Base-by-base conservation (phyloP, 2,329 filamentous ascomycete species). In the Colletotrichum sp. region DNA sequence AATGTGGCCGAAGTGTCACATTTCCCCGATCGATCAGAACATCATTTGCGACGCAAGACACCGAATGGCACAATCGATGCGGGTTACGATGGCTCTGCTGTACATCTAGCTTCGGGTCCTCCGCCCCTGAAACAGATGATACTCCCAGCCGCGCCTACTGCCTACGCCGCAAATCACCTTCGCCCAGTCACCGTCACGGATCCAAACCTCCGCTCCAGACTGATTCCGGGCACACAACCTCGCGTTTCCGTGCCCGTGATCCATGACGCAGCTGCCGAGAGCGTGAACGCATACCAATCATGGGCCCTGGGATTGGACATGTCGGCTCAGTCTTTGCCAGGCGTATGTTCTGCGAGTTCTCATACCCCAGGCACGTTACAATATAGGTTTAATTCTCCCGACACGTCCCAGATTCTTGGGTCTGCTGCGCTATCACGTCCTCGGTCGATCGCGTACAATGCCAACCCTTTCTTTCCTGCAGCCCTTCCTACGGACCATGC, bases 1-100 rank as follows among this genome's bases (percentile, higher is more conserved):
- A 64, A 66, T 21, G 34, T 60, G 16, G 44, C 59, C 16, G 69
- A 72, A 18, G 72, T 65, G 21, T 59, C 69, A n/a, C 76, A 75
- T 8, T 57, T 76, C 26, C 24, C 72, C 34, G 85, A 87, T 6
- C 83, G 85, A 71, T 83, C 85, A 70, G 95, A 98, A 83, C 93
- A 98, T 84, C 94, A 95, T 80, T 88, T 98, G 72, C 92, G 96
- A 79, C 92, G 96, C 79, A 99, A 99, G 85, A 99, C 96, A 10
- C 97, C 96, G 6, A 96, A 93, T 81, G 97, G 96, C n/a, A 98
- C 96, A 49, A 90, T 99, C 77, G 94, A 96, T 78, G 95, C 95
- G 70, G 96, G 95, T 13, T 98, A 98, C 81, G 96, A 99, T 88
- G 95, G 95, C 36, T 95, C 95, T 7, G 92, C 93, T 2, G 89